Conservation (phyloP, 2,329 filamentous ascomycete species). For the Colletotrichum eleusines region DNA sequence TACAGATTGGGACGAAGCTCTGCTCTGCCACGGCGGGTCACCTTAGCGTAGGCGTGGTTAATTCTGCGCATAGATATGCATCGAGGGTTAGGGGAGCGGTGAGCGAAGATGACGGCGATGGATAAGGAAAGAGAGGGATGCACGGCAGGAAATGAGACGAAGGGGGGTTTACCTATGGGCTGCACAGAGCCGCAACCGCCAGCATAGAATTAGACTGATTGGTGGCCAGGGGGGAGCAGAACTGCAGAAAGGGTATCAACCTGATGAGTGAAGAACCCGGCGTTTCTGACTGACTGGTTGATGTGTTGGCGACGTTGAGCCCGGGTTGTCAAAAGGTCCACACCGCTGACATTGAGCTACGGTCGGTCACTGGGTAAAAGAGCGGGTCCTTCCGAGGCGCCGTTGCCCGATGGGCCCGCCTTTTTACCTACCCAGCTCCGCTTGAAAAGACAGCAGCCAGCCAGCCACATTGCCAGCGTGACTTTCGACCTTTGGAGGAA, state of each 20-base stretch:
- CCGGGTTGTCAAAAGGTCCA: too few relatives aligned
- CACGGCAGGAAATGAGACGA: neutral
- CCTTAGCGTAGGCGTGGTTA: neutral
- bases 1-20: neutral
- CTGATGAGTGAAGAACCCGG: neutral
- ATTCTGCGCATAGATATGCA: neutral
- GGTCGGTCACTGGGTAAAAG: too few relatives aligned
- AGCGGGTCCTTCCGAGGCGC: neutral
- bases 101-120: neutral
- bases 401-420: neutral
- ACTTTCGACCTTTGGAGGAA: too few relatives aligned
- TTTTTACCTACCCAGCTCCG: neutral
- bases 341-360: too few relatives aligned
- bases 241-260: neutral
- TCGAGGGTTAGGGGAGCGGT: neutral
- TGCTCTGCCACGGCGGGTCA: neutral
- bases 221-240: neutral
- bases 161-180: too few relatives aligned
- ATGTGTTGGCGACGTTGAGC: too few relatives aligned
- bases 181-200: neutral
- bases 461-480: too few relatives aligned
- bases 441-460: too few relatives aligned
- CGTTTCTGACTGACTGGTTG: too few relatives aligned
- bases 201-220: neutral
- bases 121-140: neutral